Conservation (phyloP, 352 stramenopile genomes). For the Pythium rhizo-oryzae region DNA sequence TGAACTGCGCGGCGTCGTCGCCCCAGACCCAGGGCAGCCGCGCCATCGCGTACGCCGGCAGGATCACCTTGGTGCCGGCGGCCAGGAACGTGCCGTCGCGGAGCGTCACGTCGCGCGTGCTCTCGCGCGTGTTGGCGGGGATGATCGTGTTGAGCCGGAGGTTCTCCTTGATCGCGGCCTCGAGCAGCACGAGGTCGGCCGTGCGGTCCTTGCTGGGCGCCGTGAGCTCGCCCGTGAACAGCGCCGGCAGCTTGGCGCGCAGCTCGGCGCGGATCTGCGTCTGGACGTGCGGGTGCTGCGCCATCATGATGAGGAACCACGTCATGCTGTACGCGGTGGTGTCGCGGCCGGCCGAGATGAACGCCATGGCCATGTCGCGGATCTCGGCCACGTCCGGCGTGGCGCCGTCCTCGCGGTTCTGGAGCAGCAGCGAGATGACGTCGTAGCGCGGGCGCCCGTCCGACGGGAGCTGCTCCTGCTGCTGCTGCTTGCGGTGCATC, state of each 20-base stretch:
- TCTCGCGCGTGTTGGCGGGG: slow-evolving; percentile 51
- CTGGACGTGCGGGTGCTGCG: slow-evolving; percentile 50
- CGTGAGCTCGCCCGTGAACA: slow-evolving; percentile 29
- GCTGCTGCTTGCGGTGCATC: slow-evolving; percentile 15
- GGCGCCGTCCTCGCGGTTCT: background rate
- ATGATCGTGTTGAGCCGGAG: slow-evolving; percentile 67
- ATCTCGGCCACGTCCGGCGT: slow-evolving; percentile 32
- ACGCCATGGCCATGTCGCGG: slow-evolving; percentile 81
- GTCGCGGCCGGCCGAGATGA: slow-evolving; percentile 72
- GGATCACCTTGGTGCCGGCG: slow-evolving; percentile 42
- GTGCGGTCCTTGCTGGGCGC: slow-evolving; percentile 46
- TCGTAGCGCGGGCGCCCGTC: background rate
- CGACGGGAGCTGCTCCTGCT: slow-evolving; percentile 8
- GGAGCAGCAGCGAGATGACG: slow-evolving; percentile 24
- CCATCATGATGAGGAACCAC: slow-evolving; percentile 79
- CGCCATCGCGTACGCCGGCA: slow-evolving; percentile 62
- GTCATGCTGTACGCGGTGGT: slow-evolving; percentile 71
- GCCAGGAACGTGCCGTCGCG: slow-evolving; percentile 67
- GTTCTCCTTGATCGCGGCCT: slow-evolving; percentile 66
- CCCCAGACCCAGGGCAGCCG: slow-evolving; percentile 63
- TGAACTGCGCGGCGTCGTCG: slow-evolving; percentile 59
- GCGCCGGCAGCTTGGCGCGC: slow-evolving; percentile 34
- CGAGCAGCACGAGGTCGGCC: slow-evolving; percentile 62
- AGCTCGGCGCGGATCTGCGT: slow-evolving; percentile 53
- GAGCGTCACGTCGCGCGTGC: slow-evolving; percentile 50